Evolutionary conservation across 2,329 filamentous ascomycete species (phyloP), one percentile per base, ranked within the genome.

Genomic region (Colletotrichum sojae): DNA sequence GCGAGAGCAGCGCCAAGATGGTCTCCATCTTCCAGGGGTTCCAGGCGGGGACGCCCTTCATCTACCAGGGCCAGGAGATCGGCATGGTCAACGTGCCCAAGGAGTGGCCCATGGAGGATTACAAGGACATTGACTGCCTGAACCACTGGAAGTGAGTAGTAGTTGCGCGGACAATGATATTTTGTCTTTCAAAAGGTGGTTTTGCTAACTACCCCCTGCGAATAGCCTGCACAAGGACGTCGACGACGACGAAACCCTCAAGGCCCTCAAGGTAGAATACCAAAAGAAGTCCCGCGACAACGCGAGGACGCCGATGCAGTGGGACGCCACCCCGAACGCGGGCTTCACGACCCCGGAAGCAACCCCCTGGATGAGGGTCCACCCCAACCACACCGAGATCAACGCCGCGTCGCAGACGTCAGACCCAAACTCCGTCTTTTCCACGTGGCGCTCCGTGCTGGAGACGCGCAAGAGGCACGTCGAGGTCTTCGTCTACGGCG

Each of bases 61-160:
- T 92, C n/a, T 92, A 91, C 75, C 90, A 92, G 76, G 90, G 90
- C 13, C 89, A 92, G 75, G 90, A 92, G 78, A 82, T 92, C 40
- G 90, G 89, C 18, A 91, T 91, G 87, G 82, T 85, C 40, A 92
- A 92, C 73, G 83, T 91, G 20, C 90, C 90, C 2, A 78, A 79
- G 10, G 82, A 84, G 5, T 92, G 91, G 89, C 79, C 80, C 1
- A 88, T 92, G 60, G 82, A 88, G 4, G 88, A 92, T 72, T 94
- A 93, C 79, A 89, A 90, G 76, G 92, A 94, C 71, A 84, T 94
- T 46, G 86, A 91, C 69, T 85, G 81, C 18, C 73, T 87, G n/a
- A 86, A 85, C 65, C 82, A 85, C 60, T 88, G 83, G 84, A 79
- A 81, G 78, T 82, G 76, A 73, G 78, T n/a, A n/a, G n/a, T n/a